phyloP scores from a whole-genome alignment of 208 protist genomes.

The Naegleria fowleri region DNA sequence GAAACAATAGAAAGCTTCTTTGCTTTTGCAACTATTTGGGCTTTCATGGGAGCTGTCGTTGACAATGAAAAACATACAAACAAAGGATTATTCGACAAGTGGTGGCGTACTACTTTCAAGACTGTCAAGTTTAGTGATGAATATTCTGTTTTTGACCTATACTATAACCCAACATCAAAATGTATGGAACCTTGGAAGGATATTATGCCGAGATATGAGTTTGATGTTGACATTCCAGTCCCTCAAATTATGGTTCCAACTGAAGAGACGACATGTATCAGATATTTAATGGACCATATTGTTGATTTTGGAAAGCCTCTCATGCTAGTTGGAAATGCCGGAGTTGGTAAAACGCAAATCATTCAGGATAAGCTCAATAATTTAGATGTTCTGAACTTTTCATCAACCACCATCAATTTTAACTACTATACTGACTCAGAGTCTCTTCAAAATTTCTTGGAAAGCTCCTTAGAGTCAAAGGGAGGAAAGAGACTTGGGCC shows the following conservation, averaged over 20 bases:
- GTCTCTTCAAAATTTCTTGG: constrained; percentile 60
- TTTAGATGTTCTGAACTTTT: constrained; percentile 46
- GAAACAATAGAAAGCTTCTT: constrained; percentile 65
- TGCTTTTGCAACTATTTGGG: constrained; percentile 69
- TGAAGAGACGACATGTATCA: constrained; percentile 2
- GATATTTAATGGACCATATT: background rate
- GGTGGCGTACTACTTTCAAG: constrained; percentile 41
- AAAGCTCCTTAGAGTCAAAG: constrained; percentile 70
- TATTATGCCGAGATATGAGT: background rate
- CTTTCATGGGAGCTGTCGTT: constrained; percentile 58
- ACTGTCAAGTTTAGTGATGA: constrained; percentile 53
- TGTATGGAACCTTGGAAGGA: background rate
- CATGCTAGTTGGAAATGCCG: constrained; percentile 43
- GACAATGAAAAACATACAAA: constrained; percentile 46
- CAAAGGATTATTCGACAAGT: constrained; percentile 55
- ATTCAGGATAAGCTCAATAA: constrained; percentile 51
- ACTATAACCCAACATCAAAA: background rate
- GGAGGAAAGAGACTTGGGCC: constrained; percentile 60
- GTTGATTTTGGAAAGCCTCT: constrained; percentile 13
- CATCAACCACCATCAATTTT: constrained; percentile 56
- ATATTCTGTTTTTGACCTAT: constrained; percentile 72
- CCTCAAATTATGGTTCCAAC: background rate
- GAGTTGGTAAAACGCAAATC: constrained; percentile 70
- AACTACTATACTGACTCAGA: constrained; percentile 72
- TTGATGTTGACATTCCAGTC: constrained; percentile 11